Conservation (phyloP, 2,329 filamentous ascomycete species). For the Aspergillus fumigatus region DNA sequence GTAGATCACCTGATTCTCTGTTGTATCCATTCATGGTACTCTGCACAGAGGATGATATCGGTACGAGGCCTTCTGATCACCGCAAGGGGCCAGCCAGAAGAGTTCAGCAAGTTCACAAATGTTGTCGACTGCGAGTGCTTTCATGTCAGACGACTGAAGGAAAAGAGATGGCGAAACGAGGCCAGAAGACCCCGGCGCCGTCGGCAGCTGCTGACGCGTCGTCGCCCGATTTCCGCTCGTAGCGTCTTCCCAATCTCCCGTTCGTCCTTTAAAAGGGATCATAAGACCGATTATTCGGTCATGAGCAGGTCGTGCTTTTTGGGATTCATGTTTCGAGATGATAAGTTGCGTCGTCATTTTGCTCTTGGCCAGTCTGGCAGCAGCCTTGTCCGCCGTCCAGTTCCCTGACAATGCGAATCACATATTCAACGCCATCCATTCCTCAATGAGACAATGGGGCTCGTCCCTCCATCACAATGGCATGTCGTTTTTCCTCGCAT, state of each 20-base stretch:
- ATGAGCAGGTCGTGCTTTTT: not conserved
- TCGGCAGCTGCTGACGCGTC: not conserved
- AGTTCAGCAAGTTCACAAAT: not conserved
- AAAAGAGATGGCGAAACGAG: not conserved
- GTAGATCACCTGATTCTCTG: no score
- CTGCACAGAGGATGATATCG: no score
- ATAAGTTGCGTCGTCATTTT: not conserved
- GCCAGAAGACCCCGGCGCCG: no score
- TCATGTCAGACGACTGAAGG: not conserved
- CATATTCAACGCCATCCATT: conserved; percentile 70
- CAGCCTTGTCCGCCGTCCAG: not conserved
- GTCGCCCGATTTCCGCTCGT: not conserved
- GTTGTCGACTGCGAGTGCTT: not conserved
- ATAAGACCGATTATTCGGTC: not conserved
- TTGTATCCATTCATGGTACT: no score
- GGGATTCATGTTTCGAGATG: no score
- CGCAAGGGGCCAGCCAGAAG: not conserved
- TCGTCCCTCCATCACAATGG: conserved; percentile 71
- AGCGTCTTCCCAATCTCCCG: not conserved
- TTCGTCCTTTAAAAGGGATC: not conserved
- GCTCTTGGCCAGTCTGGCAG: not conserved
- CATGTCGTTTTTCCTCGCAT: conserved; percentile 65
- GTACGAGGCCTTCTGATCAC: not conserved
- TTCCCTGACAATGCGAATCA: conserved; percentile 51
- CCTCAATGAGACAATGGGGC: conserved; percentile 69